Evolutionary conservation across 139 green algal species (phyloP).

Genomic region (Haematococcus sp.): DNA sequence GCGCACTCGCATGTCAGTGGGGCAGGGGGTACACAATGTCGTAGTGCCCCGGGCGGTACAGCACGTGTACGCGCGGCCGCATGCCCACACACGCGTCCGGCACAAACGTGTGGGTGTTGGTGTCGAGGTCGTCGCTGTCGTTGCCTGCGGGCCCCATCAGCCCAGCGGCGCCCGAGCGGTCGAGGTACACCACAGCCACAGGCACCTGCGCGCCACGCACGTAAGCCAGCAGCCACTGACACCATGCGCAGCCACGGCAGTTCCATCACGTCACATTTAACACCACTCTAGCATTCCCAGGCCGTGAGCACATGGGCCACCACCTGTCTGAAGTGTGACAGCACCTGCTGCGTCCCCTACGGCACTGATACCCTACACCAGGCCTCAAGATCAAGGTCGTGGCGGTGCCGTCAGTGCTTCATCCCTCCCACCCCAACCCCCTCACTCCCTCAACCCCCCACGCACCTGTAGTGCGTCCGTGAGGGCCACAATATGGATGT

Average conservation of each 20-base stretch:
- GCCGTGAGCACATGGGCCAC: no score
- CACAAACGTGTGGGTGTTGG: slow-evolving; percentile 34
- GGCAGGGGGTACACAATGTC: slow-evolving; percentile 41
- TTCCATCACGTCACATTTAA: no score
- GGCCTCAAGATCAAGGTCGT: no score
- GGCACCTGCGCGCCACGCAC: slow-evolving; percentile 50
- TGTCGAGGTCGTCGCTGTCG: slow-evolving; percentile 13
- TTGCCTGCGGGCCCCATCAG: slow-evolving; percentile 1
- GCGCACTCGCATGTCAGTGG: no score
- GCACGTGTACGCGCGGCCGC: slow-evolving; percentile 29
- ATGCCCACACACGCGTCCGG: slow-evolving; percentile 17
- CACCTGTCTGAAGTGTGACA: no score
- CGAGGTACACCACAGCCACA: slow-evolving; percentile 76
- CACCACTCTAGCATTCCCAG: no score
- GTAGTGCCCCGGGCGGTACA: slow-evolving; percentile 50
- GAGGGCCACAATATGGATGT: slow-evolving; percentile 92
- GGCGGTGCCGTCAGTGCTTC: no score
- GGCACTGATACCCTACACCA: no score
- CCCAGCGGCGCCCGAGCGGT: slow-evolving; percentile 23
- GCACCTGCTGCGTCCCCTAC: no score
- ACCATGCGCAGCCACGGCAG: no score
- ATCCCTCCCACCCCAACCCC: no score
- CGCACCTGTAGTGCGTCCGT: slow-evolving; percentile 81
- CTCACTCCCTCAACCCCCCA: no score
- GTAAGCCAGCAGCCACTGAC: neutral